phyloP scores from a whole-genome alignment of 768 basidiomycete genomes.

The Hygrocybe coccinea region DNA sequence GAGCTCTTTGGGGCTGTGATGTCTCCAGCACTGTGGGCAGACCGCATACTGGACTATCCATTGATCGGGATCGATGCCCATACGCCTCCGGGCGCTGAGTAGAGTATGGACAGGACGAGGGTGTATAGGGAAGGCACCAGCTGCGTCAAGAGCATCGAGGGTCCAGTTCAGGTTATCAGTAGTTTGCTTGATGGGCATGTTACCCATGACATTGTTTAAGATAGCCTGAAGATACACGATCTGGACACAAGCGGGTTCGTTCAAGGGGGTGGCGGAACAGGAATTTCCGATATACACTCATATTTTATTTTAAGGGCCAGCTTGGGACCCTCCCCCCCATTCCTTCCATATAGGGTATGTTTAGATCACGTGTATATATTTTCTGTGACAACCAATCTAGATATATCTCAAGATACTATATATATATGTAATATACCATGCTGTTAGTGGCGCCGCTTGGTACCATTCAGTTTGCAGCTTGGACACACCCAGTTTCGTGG shows the following conservation, averaged over 20 bases:
- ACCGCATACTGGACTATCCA: conserved; percentile 20
- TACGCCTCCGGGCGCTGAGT: conserved; percentile 13
- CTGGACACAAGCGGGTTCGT: conserved; percentile 6
- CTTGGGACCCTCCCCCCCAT: no score
- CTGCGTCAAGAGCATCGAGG: conserved; percentile 7
- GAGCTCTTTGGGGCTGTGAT: conserved; percentile 11
- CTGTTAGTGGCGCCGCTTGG: no score
- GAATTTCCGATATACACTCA: no score
- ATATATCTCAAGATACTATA: no score
- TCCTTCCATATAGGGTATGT: no score
- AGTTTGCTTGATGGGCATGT: conserved; percentile 8
- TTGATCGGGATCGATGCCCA: conserved; percentile 24
- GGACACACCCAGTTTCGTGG: no score
- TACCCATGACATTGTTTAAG: conserved; percentile 10
- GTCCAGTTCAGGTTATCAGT: conserved; percentile 9
- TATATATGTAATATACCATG: no score
- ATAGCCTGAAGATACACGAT: conserved; percentile 16
- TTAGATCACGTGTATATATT: no score
- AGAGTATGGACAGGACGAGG: conserved; percentile 7
- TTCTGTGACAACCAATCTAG: no score
- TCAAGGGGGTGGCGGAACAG: no score
- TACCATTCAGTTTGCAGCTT: no score
- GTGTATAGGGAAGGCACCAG: conserved; percentile 7
- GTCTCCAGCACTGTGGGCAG: conserved; percentile 20
- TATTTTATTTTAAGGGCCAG: no score